phyloP scores from a whole-genome alignment of 768 basidiomycete species.

The Cystobasidiopsis lactophilus region DNA sequence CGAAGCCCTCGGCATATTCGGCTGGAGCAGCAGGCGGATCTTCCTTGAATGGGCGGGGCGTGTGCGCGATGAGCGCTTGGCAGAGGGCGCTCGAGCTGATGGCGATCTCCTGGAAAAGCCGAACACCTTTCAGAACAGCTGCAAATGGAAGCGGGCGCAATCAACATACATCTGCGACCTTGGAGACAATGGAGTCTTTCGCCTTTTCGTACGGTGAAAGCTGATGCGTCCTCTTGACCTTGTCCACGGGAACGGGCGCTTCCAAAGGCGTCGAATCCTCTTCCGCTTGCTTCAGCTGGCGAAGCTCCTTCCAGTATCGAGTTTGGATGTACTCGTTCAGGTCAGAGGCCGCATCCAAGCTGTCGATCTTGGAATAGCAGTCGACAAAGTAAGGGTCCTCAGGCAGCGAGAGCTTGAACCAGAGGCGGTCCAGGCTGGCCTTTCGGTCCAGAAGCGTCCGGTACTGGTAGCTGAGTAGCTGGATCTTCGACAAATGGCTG shows the following conservation, averaged over 20 bases:
- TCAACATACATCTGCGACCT: no score
- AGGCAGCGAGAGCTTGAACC: slow-evolving; percentile 33
- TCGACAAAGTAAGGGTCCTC: slow-evolving; percentile 23
- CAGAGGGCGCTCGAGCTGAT: slow-evolving; percentile 62
- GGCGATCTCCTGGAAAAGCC: slow-evolving; percentile 45
- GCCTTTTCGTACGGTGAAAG: slow-evolving; percentile 56
- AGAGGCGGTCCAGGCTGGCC: slow-evolving; percentile 39
- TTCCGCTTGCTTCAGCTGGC: slow-evolving; percentile 26
- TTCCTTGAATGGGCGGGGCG: slow-evolving; percentile 40
- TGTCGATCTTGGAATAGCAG: slow-evolving; percentile 31
- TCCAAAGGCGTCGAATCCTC: slow-evolving; percentile 39
- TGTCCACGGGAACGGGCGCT: slow-evolving; percentile 22
- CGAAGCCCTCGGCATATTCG: slow-evolving; percentile 68
- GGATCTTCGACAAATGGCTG: slow-evolving; percentile 76
- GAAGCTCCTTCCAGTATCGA: slow-evolving; percentile 57
- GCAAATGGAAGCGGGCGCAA: no score
- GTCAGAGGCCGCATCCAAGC: slow-evolving; percentile 73
- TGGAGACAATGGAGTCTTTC: slow-evolving; percentile 53
- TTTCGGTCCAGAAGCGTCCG: slow-evolving; percentile 61
- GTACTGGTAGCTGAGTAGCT: slow-evolving; percentile 69
- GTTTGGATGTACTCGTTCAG: slow-evolving; percentile 72
- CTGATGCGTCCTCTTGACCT: slow-evolving; percentile 21
- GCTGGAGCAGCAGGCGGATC: slow-evolving; percentile 62
- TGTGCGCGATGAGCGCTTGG: slow-evolving; percentile 39
- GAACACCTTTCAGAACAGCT: slow-evolving; percentile 30